phyloP scores from a whole-genome alignment of 306 rosid genomes.

The Crotalaria pallida region DNA sequence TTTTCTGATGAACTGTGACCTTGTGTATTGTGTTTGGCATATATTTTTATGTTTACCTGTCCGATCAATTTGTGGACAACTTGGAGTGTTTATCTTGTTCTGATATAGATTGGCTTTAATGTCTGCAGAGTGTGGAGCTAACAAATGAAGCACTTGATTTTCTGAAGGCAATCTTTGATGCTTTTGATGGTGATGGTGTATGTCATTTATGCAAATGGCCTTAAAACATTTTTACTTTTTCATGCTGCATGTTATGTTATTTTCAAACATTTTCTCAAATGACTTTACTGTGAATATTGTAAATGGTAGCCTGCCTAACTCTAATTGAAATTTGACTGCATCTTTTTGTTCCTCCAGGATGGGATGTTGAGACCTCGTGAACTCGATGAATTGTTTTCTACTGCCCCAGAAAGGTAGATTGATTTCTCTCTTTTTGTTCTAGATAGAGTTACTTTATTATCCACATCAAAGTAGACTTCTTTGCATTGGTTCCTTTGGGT shows the following conservation, averaged over 20 bases:
- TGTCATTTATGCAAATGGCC: conserved; percentile 26
- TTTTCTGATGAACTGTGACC: conserved; percentile 6
- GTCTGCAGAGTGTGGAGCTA: conserved; percentile 90
- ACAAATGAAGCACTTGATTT: conserved; percentile 87
- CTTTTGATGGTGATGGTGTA: conserved; percentile 67
- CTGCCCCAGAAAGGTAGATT: conserved; percentile 88
- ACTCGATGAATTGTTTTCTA: conserved; percentile 85
- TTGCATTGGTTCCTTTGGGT: conserved; percentile 4
- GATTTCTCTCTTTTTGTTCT: background rate
- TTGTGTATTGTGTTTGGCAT: background rate
- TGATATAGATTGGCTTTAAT: conserved; percentile 21
- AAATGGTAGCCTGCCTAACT: background rate
- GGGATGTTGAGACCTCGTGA: conserved; percentile 82
- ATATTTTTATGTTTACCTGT: background rate
- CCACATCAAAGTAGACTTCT: background rate
- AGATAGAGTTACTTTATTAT: background rate
- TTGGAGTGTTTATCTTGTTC: background rate
- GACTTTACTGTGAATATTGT: background rate
- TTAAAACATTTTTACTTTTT: background rate
- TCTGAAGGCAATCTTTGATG: conserved; percentile 71
- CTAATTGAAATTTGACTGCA: conserved; percentile 1
- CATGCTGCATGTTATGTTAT: background rate
- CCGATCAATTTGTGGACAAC: background rate
- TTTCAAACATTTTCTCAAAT: background rate
- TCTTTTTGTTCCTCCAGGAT: conserved; percentile 47